Percentiles rank a stretch among this genome's conserved stretches.
Evolutionary conservation across 148 eudicot genomes (phyloP).

Genomic region (Hydrangea macrophylla): DNA sequence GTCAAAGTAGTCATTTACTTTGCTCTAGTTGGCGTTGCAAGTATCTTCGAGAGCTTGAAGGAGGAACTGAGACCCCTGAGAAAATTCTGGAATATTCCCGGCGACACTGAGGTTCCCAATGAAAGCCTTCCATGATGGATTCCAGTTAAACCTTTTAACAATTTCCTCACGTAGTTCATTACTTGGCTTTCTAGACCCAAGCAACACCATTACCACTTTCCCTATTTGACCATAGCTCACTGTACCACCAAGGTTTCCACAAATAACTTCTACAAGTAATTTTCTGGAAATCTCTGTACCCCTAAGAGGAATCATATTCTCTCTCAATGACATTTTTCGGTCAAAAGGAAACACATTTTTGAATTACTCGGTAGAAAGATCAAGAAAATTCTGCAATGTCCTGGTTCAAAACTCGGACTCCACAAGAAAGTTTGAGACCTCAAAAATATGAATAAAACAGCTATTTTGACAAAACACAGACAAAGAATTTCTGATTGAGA

Average conservation of each 20-base stretch:
- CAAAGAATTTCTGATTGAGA: slow-evolving; percentile 18
- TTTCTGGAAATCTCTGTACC: slow-evolving; percentile 22
- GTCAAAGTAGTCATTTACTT: slow-evolving; percentile 21
- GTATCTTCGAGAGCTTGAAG: slow-evolving; percentile 25
- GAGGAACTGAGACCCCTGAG: background rate
- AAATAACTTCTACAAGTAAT: slow-evolving; percentile 34
- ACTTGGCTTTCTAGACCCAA: slow-evolving; percentile 31
- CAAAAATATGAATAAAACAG: slow-evolving; percentile 23
- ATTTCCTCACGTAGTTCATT: slow-evolving; percentile 17
- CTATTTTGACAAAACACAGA: slow-evolving; percentile 22
- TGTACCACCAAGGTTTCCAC: slow-evolving; percentile 6
- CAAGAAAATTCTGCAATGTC: slow-evolving; percentile 18
- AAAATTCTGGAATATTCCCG: background rate
- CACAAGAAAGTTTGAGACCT: slow-evolving; percentile 33
- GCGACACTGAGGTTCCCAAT: slow-evolving; percentile 10
- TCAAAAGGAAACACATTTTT: slow-evolving; percentile 39
- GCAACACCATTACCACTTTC: slow-evolving; percentile 34
- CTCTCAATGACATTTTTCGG: slow-evolving; percentile 29
- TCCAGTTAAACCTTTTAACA: slow-evolving; percentile 7
- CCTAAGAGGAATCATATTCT: slow-evolving; percentile 34
- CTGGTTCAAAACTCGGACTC: slow-evolving; percentile 17
- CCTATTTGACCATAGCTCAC: slow-evolving; percentile 46
- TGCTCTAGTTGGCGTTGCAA: slow-evolving; percentile 22
- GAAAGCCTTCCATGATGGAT: slow-evolving; percentile 27
- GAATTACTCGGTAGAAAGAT: slow-evolving; percentile 23